phyloP scores from a whole-genome alignment of 2,329 filamentous ascomycete species.

The Ophiognomonia clavigignenti-juglandacearum region DNA sequence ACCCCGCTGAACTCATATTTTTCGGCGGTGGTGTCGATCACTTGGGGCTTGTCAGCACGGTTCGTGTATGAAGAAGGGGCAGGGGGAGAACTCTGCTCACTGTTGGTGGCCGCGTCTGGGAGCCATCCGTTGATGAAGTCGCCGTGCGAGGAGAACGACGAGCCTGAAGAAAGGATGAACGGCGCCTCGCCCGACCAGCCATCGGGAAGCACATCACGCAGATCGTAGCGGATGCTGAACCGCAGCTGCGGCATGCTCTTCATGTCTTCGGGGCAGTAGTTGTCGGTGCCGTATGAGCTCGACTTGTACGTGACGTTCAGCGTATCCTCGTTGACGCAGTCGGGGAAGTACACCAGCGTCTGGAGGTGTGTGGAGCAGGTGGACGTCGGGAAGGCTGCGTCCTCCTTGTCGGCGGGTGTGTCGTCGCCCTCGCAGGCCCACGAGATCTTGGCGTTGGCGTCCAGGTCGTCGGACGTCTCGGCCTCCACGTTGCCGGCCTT shows the following conservation, averaged over 20 bases:
- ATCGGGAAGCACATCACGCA: conserved; percentile 35
- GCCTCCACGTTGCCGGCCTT: conserved; percentile 14
- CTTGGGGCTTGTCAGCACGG: conserved; percentile 20
- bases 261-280: conserved; percentile 37
- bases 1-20: conserved; percentile 22
- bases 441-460: conserved; percentile 5
- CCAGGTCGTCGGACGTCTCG: conserved; percentile 4
- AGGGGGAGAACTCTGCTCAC: background rate
- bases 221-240: conserved; percentile 42
- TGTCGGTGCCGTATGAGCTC: conserved; percentile 24
- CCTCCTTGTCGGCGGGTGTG: conserved; percentile 9
- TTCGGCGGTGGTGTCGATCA: conserved; percentile 27
- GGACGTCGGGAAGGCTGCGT: conserved; percentile 25
- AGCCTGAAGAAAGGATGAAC: conserved; percentile 28
- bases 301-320: conserved; percentile 24
- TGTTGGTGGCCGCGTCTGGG: background rate
- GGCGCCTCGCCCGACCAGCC: conserved; percentile 40
- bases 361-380: conserved; percentile 33
- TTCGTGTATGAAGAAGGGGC: background rate
- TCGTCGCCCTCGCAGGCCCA: background rate
- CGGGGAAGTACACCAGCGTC: conserved; percentile 31
- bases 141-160: conserved; percentile 35
- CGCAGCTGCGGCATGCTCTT: conserved; percentile 42
- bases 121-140: conserved; percentile 28
- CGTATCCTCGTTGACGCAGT: conserved; percentile 23